Base-by-base conservation (phyloP, 1,284 basidiomycete species). In the Sporisorium exsertum region DNA sequence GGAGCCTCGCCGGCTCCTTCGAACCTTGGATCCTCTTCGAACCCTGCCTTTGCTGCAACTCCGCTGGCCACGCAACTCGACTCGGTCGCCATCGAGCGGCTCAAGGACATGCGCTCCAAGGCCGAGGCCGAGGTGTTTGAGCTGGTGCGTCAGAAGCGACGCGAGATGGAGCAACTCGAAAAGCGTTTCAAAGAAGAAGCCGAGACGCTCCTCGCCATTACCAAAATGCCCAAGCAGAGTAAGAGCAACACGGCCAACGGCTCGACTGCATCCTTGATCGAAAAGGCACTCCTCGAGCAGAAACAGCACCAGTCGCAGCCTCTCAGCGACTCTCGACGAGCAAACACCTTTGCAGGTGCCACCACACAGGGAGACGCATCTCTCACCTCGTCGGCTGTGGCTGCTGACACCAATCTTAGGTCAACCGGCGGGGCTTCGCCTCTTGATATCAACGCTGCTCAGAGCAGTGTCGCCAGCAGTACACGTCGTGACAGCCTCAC, bases 81-180 rank as follows among this genome's bases (percentile, higher is more conserved):
- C 43, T 54, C 66, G 22, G 62, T 76, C 16, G 77, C 73, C 24
- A 60, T 76, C 37, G 73, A 76, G n/a, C 62, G 64, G 32, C 70
- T 79, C 40, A 72, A 72, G 24, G 72, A 73, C 24, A 52, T 76
- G 64, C 69, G 77, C 15, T 57, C 73, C 45, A 76, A 70, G 29
- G 77, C 77, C 4, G 77, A 79, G 45, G 73, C 73, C 4, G 73
- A 79, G 50, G 64, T 79, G 7, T 71, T 76, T n/a, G 70, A 79
- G 45, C 64, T 79, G 22, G 70, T 79, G 3, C 65, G 73, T 12
- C 69, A 72, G 45, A 76, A 73, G 73, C 60, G 73, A 18, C 62
- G 77, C 47, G 77, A 79, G 64, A 70, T 79, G 68, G 77, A 79
- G 54, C 61, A 35, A 20, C 54, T 79, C 26, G 68, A 76, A 35